Percentiles rank a stretch among this genome's conserved stretches.
Conservation (phyloP, 108 stramenopile genomes). For the Fragilariopsis cylindrus region DNA sequence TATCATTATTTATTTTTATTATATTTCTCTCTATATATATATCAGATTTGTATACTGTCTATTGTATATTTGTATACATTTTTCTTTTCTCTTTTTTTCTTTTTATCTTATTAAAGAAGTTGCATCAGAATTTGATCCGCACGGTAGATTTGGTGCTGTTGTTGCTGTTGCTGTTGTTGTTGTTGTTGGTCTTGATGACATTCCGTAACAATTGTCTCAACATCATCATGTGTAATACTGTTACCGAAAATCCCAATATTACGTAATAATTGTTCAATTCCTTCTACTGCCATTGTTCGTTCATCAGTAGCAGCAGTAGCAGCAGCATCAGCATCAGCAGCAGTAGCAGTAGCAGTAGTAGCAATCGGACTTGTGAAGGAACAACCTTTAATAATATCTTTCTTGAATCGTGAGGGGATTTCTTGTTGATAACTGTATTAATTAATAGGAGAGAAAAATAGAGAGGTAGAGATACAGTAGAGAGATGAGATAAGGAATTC, state of each 20-base stretch:
- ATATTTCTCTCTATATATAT: too few species aligned
- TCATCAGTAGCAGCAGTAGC: not conserved
- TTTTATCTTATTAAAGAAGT: too few species aligned
- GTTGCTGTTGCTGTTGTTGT: too few species aligned
- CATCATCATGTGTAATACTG: constrained; percentile 9
- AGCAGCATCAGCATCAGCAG: too few species aligned
- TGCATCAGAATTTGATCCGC: too few species aligned
- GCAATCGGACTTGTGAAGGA: not conserved
- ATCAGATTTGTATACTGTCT: too few species aligned
- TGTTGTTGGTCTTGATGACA: too few species aligned
- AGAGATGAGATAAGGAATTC: not conserved
- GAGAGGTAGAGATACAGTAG: not conserved
- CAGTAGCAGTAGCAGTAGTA: not conserved
- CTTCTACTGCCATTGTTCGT: not conserved
- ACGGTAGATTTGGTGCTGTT: too few species aligned
- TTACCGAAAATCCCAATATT: constrained; percentile 8
- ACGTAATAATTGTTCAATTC: not conserved
- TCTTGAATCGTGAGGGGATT: constrained; percentile 54
- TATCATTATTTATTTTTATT: too few species aligned
- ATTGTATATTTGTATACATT: too few species aligned
- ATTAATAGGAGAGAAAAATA: not conserved
- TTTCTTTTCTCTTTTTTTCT: too few species aligned
- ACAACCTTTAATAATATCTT: constrained; percentile 44
- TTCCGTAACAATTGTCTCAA: not conserved
- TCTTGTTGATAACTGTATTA: constrained; percentile 50